Conservation (phyloP, 495 filamentous ascomycete genomes). For the Penicillium argentinense region DNA sequence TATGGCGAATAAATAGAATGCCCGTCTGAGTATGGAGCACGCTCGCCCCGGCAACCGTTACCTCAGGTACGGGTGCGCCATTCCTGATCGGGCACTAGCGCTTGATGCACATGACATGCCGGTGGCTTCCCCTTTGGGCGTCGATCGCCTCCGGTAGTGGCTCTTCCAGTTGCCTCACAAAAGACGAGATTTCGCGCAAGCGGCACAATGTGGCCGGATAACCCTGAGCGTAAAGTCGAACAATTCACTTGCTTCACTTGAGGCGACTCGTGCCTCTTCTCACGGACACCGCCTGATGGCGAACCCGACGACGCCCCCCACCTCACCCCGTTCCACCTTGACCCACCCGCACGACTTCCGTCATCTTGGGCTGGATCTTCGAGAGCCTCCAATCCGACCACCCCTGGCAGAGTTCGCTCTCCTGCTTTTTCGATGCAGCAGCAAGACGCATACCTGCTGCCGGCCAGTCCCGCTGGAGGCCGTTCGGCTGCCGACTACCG, state of each 20-base stretch:
- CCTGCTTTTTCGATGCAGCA: slow-evolving; percentile 38
- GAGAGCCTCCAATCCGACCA: slow-evolving; percentile 27
- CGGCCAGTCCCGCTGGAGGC: slow-evolving; percentile 68
- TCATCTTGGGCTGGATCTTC: slow-evolving; percentile 29
- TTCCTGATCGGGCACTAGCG: slow-evolving; percentile 14
- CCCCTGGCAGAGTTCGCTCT: slow-evolving; percentile 22
- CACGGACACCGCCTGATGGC: slow-evolving; percentile 23
- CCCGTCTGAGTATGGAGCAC: slow-evolving; percentile 28
- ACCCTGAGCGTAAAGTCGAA: no score
- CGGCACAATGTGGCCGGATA: no score
- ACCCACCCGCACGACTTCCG: slow-evolving; percentile 36
- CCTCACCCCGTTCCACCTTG: slow-evolving; percentile 30
- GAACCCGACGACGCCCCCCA: slow-evolving; percentile 12
- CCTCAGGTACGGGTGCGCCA: slow-evolving; percentile 38
- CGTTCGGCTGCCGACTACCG: slow-evolving; percentile 68
- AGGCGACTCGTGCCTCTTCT: no score
- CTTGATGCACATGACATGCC: slow-evolving; percentile 30
- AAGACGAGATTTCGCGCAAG: no score
- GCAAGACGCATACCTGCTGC: slow-evolving; percentile 78
- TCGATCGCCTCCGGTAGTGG: not conserved
- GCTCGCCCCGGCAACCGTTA: slow-evolving; percentile 43
- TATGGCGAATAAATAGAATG: slow-evolving; percentile 43
- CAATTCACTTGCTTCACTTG: not conserved
- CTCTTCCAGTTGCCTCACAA: no score
- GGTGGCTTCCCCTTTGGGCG: slow-evolving; percentile 22